Base-by-base conservation (phyloP, 768 basidiomycete genomes). In the Chalciporus sphaerocephalus region DNA sequence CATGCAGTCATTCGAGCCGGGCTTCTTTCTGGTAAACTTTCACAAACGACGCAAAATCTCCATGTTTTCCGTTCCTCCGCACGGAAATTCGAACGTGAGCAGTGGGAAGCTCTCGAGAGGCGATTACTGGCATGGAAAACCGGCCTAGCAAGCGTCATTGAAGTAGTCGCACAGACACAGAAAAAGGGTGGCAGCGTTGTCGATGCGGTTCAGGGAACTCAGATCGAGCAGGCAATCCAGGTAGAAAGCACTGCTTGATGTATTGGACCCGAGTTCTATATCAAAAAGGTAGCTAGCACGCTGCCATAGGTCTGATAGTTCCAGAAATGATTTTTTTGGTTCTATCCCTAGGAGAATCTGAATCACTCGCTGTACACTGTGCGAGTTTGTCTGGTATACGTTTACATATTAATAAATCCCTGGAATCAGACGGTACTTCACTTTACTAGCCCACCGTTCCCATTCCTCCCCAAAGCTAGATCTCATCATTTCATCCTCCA, bases 61-160 rank as follows among this genome's bases (percentile, higher is more conserved):
- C 81, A 80, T 51, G 76, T 93, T 48, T 80, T 77, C 40, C 82
- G 83, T 25, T 83, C 90, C 0, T 83, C 81, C 1, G 78, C 87
- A 1, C 83, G 87, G 45, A 74, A 78, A 9, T 92, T 92, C 58
- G 85, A 84, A 56, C 75, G 74, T 32, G 79, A 76, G 54, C 86
- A 93, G 63, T 94, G 92, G 91, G 79, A 81, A 58, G 71, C 74
- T 18, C 74, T 93, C 38, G 85, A 89, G 64, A 80, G 80, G 62
- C 74, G 87, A 32, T 64, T 92, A 6, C 55, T 80, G n/a, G 75
- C 79, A 23, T 93, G 90, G 89, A 88, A 89, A 63, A 63, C 79
- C 0, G 84, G 85, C 8, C 70, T 91, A 34, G 72, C 75, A 13
- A 71, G 78, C 39, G 82, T 92, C 21, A 66, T 88, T 46, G 86